These are phyloP conservation scores for Cymbopogon flexuosus DNA, from an alignment of 202 grass and related monocot genomes.

Conservation along the genomic window DNA sequence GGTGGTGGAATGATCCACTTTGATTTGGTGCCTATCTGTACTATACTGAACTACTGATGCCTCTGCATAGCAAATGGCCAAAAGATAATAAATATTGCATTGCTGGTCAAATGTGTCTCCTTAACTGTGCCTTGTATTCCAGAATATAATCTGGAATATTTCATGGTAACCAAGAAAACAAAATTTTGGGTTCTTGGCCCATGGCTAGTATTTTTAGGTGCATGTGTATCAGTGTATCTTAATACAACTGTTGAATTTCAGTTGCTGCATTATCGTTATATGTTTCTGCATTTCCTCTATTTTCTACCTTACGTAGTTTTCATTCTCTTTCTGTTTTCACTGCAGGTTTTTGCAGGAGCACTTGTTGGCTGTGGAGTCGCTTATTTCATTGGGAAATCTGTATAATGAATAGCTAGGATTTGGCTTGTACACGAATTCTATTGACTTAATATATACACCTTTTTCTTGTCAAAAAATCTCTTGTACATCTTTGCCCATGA, in stretches of 20 bases:
- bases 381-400: conserved; percentile 52
- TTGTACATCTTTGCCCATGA: not conserved
- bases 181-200: not conserved
- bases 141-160: not conserved
- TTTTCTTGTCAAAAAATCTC: not conserved
- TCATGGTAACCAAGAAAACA: not conserved
- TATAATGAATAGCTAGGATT: conserved; percentile 37
- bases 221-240: not conserved
- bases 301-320: not conserved
- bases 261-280: not conserved
- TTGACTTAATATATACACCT: not conserved
- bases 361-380: conserved; percentile 67
- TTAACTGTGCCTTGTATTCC: not conserved
- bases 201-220: not conserved
- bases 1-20: not conserved
- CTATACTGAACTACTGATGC: not conserved
- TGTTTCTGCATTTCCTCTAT: not conserved
- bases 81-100: not conserved
- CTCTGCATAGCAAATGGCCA: not conserved
- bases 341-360: conserved; percentile 74
- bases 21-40: not conserved
- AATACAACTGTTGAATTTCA: not conserved
- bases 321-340: not conserved
- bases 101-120: not conserved
- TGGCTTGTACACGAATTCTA: conserved; percentile 26